These are phyloP conservation scores for Helianthus tuberosus DNA, from an alignment of 129 eudicot species.

Conservation along the genomic window DNA sequence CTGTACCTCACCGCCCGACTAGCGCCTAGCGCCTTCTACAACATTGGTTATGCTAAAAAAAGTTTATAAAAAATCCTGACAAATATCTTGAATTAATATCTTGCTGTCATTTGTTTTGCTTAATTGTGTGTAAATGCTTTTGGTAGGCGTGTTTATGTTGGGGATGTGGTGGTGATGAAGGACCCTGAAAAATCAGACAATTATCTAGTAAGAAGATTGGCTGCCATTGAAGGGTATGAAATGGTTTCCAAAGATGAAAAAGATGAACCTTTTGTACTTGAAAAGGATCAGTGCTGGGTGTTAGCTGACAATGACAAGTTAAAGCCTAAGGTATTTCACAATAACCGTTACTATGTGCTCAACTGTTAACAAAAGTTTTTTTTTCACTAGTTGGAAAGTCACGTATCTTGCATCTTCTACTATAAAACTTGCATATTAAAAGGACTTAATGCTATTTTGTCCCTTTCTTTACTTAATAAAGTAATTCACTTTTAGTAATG, in stretches of 20 bases:
- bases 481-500: neutral
- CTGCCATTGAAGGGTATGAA: conserved; percentile 94
- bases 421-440: neutral
- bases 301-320: conserved; percentile 82
- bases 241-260: conserved; percentile 95
- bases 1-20: no score
- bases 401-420: conserved; percentile 12
- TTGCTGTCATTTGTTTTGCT: neutral
- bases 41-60: conserved; percentile 5
- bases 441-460: neutral
- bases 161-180: conserved; percentile 95
- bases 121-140: conserved; percentile 27
- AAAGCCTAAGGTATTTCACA: conserved; percentile 67
- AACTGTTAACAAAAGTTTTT: neutral
- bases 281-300: conserved; percentile 91
- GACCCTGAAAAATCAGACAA: conserved; percentile 79
- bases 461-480: conserved; percentile 5
- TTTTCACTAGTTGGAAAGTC: conserved; percentile 6
- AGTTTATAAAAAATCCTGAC: neutral
- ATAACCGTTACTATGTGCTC: neutral
- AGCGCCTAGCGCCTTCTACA: no score
- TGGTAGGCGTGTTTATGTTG: conserved; percentile 77
- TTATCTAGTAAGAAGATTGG: conserved; percentile 83
- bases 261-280: conserved; percentile 90
- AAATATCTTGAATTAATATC: neutral